Conservation (phyloP, 2,329 filamentous ascomycete species). For the Hypoxylon sp. region DNA sequence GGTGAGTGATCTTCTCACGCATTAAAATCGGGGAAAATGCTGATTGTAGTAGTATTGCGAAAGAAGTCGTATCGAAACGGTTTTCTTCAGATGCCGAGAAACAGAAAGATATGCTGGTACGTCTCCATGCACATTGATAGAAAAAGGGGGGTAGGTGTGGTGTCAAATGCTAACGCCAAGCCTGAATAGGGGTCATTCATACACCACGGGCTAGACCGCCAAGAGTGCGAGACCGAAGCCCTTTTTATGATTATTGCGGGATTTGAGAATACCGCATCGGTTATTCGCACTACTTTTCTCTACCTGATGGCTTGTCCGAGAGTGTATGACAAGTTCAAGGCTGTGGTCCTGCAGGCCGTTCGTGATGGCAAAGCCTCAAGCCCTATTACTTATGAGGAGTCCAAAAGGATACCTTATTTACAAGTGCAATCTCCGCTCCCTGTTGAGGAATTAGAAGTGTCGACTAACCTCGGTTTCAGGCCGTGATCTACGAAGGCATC, state of each 20-base stretch:
- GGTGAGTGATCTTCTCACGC: constrained; percentile 2
- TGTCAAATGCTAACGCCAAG: background rate
- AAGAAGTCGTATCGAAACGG: constrained; percentile 11
- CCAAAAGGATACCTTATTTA: constrained; percentile 46
- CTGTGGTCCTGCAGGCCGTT: no score
- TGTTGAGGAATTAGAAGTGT: constrained; percentile 29
- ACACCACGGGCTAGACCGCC: constrained; percentile 29
- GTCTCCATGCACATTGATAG: background rate
- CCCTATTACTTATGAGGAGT: constrained; percentile 40
- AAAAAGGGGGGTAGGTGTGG: constrained; percentile 1
- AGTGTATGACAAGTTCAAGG: constrained; percentile 55
- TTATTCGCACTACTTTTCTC: constrained; percentile 57
- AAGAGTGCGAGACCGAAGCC: constrained; percentile 34
- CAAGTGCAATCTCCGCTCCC: no score
- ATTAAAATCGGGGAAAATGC: background rate
- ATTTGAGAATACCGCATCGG: constrained; percentile 60
- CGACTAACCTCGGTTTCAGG: constrained; percentile 14
- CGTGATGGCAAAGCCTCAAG: constrained; percentile 40
- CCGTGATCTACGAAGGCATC: constrained; percentile 51
- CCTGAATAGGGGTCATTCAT: constrained; percentile 36
- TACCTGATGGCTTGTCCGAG: constrained; percentile 54
- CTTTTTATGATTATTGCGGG: constrained; percentile 52
- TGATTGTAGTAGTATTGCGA: constrained; percentile 15
- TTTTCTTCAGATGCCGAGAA: constrained; percentile 7
- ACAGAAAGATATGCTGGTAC: constrained; percentile 35